These are phyloP conservation scores for Diaporthe sp. DNA, from an alignment of 2,329 filamentous ascomycete genomes.

Conservation along the genomic window DNA sequence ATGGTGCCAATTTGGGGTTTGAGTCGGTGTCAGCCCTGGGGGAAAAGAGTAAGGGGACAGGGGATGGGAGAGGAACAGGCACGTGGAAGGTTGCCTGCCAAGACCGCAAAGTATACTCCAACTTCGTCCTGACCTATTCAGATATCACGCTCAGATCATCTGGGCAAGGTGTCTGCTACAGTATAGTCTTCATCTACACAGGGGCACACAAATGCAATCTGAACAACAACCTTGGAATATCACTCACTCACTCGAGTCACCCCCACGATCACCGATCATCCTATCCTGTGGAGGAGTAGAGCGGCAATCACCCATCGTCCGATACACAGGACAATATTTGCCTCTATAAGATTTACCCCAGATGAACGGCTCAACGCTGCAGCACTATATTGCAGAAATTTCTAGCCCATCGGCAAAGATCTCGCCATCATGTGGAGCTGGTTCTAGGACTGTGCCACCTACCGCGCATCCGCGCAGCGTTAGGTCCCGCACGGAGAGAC, in stretches of 20 bases:
- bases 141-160: background rate
- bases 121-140: background rate
- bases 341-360: background rate
- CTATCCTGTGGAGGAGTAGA: background rate
- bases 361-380: background rate
- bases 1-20: background rate
- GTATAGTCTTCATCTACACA: slow-evolving; percentile 17
- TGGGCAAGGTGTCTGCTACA: slow-evolving; percentile 6
- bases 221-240: background rate
- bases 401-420: background rate
- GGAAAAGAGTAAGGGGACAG: background rate
- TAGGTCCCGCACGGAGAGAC: background rate
- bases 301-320: slow-evolving; percentile 11
- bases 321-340: background rate
- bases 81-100: slow-evolving; percentile 11
- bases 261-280: slow-evolving; percentile 18
- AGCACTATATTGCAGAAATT: background rate
- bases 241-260: background rate
- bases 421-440: background rate
- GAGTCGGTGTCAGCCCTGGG: slow-evolving; percentile 19
- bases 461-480: background rate
- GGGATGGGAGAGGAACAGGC: background rate
- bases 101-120: slow-evolving; percentile 14
- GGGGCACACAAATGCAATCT: background rate
- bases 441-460: background rate